Evolutionary conservation across 305 asterid species (phyloP).

Genomic region (Solanum hybrid): DNA sequence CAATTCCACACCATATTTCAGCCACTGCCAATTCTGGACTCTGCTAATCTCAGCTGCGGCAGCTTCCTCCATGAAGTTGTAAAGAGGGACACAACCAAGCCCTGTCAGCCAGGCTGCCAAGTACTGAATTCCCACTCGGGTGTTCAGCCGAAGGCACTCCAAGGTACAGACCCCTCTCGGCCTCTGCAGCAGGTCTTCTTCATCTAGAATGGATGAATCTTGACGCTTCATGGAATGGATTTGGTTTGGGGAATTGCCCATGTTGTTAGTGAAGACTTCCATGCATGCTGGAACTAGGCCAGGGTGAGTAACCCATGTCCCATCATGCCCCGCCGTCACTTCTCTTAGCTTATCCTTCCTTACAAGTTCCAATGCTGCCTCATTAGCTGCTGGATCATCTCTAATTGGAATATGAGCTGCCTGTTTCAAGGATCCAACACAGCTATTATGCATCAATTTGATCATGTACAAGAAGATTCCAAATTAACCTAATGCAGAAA

Average conservation of each 20-base stretch:
- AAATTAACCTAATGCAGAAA: neutral
- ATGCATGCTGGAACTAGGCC: conserved; percentile 62
- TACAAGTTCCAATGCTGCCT: conserved; percentile 70
- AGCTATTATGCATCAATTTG: neutral
- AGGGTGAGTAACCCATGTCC: conserved; percentile 96
- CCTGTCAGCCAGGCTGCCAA: conserved; percentile 84
- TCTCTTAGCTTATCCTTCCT: conserved; percentile 67
- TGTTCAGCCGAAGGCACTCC: conserved; percentile 87
- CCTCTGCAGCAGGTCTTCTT: conserved; percentile 55
- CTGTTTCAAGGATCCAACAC: conserved; percentile 23
- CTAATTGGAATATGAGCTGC: conserved; percentile 91
- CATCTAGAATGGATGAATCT: conserved; percentile 43
- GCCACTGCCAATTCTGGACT: conserved; percentile 95
- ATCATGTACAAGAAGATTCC: neutral
- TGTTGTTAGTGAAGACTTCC: conserved; percentile 49
- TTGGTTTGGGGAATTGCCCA: conserved; percentile 61
- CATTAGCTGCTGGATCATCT: conserved; percentile 62
- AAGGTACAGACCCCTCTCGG: conserved; percentile 66
- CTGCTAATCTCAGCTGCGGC: conserved; percentile 95
- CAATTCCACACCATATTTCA: conserved; percentile 58
- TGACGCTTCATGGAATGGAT: conserved; percentile 44
- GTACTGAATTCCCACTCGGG: conserved; percentile 80
- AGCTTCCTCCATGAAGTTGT: conserved; percentile 93
- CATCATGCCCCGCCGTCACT: conserved; percentile 87
- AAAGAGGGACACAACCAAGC: conserved; percentile 74